Percentiles rank a stretch among this genome's conserved stretches.
These are phyloP conservation scores for Amaranthus cruentus DNA, from an alignment of 148 eudicot genomes.

Conservation along the genomic window DNA sequence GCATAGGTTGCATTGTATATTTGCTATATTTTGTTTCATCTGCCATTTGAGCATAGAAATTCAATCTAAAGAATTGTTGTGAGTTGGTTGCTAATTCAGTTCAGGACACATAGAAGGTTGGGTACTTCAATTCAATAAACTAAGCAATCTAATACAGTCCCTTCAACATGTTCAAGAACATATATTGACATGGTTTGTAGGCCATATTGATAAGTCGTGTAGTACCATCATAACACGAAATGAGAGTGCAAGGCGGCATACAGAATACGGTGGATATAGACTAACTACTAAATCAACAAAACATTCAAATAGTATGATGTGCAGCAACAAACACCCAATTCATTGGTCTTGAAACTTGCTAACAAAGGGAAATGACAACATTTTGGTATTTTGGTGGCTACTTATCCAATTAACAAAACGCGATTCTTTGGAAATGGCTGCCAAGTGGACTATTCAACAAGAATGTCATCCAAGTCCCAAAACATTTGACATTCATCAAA, in stretches of 20 bases:
- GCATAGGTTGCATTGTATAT: too few relatives aligned
- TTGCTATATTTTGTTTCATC: too few relatives aligned
- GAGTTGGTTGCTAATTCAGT: too few relatives aligned
- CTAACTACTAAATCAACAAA: neutral
- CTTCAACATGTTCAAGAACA: neutral
- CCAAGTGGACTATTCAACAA: neutral
- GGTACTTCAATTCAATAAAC: neutral
- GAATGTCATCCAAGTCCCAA: constrained; percentile 9
- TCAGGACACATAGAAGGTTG: too few relatives aligned
- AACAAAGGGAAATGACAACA: constrained; percentile 1
- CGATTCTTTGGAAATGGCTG: neutral
- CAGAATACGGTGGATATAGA: too few relatives aligned
- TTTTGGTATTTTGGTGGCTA: neutral
- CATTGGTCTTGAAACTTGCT: constrained; percentile 11
- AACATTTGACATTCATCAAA: constrained; percentile 20
- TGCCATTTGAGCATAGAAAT: too few relatives aligned
- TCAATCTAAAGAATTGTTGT: too few relatives aligned
- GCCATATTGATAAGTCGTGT: neutral
- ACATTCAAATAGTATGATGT: neutral
- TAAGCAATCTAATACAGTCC: neutral
- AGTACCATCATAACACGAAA: neutral
- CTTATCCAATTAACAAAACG: neutral
- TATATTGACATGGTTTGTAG: neutral
- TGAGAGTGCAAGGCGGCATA: neutral
- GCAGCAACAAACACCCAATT: neutral